A percentile compares a stretch with the other conserved stretches of the same genome.
phyloP scores from a whole-genome alignment of 345 rosid genomes.

The Physaria fendleri region DNA sequence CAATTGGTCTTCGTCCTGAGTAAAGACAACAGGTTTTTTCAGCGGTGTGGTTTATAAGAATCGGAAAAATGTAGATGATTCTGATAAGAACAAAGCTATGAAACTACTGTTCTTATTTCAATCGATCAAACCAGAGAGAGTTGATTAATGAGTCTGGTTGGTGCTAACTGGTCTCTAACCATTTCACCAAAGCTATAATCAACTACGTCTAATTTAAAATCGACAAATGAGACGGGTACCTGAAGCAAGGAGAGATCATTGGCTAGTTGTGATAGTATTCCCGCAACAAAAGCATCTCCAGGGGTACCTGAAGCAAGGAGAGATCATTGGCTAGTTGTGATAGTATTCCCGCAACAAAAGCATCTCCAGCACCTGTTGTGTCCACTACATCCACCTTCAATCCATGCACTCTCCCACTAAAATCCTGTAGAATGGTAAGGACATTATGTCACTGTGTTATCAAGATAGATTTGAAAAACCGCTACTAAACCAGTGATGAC shows the following conservation, averaged over 20 bases:
- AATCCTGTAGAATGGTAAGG: constrained; percentile 42
- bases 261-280: constrained; percentile 58
- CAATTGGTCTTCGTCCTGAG: constrained; percentile 60
- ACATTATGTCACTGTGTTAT: background rate
- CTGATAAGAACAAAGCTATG: background rate
- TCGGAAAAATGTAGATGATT: background rate
- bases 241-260: constrained; percentile 68
- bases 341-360: constrained; percentile 82
- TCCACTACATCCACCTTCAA: constrained; percentile 77
- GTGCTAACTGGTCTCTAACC: background rate
- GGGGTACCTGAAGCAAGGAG: constrained; percentile 92
- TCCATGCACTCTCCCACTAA: constrained; percentile 73
- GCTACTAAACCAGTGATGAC: background rate
- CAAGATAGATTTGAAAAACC: too few species aligned
- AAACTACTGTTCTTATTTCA: background rate
- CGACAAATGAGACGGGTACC: constrained; percentile 34
- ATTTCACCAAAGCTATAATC: background rate
- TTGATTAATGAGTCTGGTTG: background rate
- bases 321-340: constrained; percentile 58
- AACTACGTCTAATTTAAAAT: background rate
- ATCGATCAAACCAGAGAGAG: background rate
- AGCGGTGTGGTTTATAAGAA: background rate
- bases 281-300: constrained; percentile 97
- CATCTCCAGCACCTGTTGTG: constrained; percentile 98
- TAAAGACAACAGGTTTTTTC: constrained; percentile 17